Evolutionary conservation across 176 grass and related monocot species (phyloP).

Genomic region (Guadua angustifolia): DNA sequence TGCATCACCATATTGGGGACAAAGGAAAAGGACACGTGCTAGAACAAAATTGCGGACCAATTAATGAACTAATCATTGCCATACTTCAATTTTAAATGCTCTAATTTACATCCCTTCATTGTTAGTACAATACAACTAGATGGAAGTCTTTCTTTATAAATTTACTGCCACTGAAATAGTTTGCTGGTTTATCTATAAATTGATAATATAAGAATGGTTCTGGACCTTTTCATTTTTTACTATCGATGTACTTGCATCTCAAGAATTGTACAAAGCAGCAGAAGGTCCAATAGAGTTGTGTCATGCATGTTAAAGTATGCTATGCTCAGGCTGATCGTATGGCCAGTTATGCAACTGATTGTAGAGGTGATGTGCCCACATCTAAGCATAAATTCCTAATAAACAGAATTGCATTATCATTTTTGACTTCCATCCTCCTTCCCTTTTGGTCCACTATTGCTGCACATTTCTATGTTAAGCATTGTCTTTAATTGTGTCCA

Average conservation of each 20-base stretch:
- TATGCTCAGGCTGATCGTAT: background rate
- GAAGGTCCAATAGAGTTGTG: background rate
- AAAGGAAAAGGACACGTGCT: background rate
- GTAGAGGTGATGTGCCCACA: background rate
- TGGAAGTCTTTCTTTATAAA: conserved; percentile 4
- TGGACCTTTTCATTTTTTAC: background rate
- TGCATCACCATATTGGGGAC: conserved; percentile 5
- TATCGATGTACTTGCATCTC: background rate
- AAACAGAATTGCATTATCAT: conserved; percentile 14
- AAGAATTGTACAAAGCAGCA: conserved; percentile 5
- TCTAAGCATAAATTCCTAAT: background rate
- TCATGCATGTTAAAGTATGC: background rate
- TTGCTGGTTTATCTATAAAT: background rate
- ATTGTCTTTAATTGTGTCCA: conserved; percentile 6
- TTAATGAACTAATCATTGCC: background rate
- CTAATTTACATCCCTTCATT: background rate
- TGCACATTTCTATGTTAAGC: background rate
- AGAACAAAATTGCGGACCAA: background rate
- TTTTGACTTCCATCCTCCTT: background rate
- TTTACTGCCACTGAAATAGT: background rate
- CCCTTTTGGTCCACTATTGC: background rate
- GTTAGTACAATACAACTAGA: conserved; percentile 3
- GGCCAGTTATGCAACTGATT: background rate
- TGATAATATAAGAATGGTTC: background rate
- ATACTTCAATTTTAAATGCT: conserved; percentile 8